phyloP scores from a whole-genome alignment of 202 grass and related monocot genomes.

The Setaria viridis region DNA sequence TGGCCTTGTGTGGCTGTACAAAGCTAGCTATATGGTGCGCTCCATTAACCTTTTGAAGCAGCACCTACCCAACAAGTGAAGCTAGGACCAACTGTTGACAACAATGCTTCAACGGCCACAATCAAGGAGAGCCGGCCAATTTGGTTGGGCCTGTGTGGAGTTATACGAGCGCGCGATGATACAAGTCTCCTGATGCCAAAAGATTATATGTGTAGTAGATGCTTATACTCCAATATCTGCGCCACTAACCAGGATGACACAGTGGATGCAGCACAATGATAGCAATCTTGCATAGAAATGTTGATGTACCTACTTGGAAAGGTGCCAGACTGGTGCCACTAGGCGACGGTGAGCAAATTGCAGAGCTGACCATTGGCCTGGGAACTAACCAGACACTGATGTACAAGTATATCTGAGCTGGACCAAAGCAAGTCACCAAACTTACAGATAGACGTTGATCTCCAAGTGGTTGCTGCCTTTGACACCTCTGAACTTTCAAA shows the following conservation, averaged over 20 bases:
- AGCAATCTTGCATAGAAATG: constrained; percentile 41
- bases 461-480: constrained; percentile 33
- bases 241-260: constrained; percentile 28
- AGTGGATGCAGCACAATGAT: constrained; percentile 34
- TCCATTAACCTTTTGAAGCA: constrained; percentile 51
- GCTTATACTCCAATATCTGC: constrained; percentile 16
- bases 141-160: constrained; percentile 55
- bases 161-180: constrained; percentile 36
- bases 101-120: constrained; percentile 63
- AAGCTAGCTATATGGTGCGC: constrained; percentile 49
- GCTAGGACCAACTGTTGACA: constrained; percentile 64
- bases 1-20: constrained; percentile 48
- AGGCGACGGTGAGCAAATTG: constrained; percentile 27
- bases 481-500: constrained; percentile 24
- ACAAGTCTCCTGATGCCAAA: constrained; percentile 27
- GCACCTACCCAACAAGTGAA: constrained; percentile 58
- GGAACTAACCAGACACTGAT: constrained; percentile 44
- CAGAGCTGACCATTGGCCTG: constrained; percentile 41
- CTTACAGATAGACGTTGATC: constrained; percentile 39
- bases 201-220: neutral
- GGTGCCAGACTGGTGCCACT: constrained; percentile 24
- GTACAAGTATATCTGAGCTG: constrained; percentile 41
- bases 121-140: constrained; percentile 59
- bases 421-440: constrained; percentile 41
- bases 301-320: neutral